Evolutionary conservation across 192 early-diverging fungal genomes (phyloP), one percentile per base, ranked within the genome.

Genomic region (Lobosporangium transversale): DNA sequence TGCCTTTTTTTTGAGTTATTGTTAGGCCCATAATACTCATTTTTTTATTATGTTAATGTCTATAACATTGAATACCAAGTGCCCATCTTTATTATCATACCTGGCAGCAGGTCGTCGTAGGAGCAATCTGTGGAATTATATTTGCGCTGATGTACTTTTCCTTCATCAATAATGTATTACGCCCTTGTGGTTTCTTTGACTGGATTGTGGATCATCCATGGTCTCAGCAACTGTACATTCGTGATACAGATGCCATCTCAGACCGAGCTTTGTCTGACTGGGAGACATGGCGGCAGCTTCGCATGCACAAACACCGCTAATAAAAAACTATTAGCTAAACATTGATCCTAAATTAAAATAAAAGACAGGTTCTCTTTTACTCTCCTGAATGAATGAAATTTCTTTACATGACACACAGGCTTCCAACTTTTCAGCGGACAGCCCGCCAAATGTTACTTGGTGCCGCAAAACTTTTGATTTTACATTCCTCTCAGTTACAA

Each of bases 11-110:
- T n/a, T n/a, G n/a, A n/a, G n/a, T n/a, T n/a, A n/a, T n/a, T n/a
- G n/a, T n/a, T n/a, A n/a, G n/a, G n/a, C n/a, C n/a, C n/a, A n/a
- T n/a, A n/a, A n/a, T n/a, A n/a, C n/a, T 8, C 48, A 43, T 58
- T 33, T 24, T 50, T 71, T 42, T 4, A 23, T 53, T 59, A 20
- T 29, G 7, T 7, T 53, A 1, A 57, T n/a, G 47, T 33, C 18
- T 31, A 36, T 63, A 17, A 44, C 30, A 24, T 21, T 42, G 33
- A 24, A 23, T 48, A 9, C 29, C n/a, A n/a, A 90, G 92, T 29
- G 81, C 94, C 23, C 86, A 93, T 62, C 70, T 95, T 2, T 78
- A 81, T 11, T 94, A 94, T 75, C 94, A 95, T 53, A 92, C 89
- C 0, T 57, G 82, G 36, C 68, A 80, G 30, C 94, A 95, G 74